These are phyloP conservation scores for Tetradesmus obliquus DNA, from an alignment of 139 green algal species.

Conservation along the genomic window DNA sequence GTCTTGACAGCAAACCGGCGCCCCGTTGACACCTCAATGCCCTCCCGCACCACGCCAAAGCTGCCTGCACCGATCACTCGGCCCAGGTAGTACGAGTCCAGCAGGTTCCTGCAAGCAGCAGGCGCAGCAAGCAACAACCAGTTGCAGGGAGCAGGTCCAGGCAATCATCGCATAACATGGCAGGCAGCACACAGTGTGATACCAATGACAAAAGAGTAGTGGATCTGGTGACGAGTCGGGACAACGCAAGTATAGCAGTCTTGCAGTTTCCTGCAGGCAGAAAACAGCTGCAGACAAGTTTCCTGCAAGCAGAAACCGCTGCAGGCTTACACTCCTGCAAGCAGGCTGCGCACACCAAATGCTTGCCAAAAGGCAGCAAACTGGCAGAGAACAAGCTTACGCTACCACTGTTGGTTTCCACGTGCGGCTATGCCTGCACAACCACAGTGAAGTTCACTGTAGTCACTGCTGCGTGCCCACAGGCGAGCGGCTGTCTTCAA, in stretches of 20 bases:
- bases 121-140: not conserved
- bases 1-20: slow-evolving; percentile 86
- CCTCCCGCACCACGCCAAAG: slow-evolving; percentile 92
- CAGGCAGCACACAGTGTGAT: not conserved
- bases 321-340: not conserved
- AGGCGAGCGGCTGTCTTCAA: no score
- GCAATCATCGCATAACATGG: not conserved
- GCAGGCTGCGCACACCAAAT: no score
- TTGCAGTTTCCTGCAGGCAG: not conserved
- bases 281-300: not conserved
- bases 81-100: slow-evolving; percentile 75
- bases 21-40: slow-evolving; percentile 64
- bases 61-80: slow-evolving; percentile 87
- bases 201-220: no score
- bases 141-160: not conserved
- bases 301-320: not conserved
- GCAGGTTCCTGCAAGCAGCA: slow-evolving; percentile 32
- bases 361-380: no score
- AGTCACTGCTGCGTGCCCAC: no score
- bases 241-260: no score
- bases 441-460: no score
- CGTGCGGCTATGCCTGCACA: no score
- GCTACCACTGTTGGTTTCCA: no score
- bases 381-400: no score
- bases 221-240: no score